A percentile compares a stretch with the other conserved stretches of the same genome.
Evolutionary conservation across 2,329 filamentous ascomycete genomes (phyloP).

Genomic region (Dothiorella sarmentorum): DNA sequence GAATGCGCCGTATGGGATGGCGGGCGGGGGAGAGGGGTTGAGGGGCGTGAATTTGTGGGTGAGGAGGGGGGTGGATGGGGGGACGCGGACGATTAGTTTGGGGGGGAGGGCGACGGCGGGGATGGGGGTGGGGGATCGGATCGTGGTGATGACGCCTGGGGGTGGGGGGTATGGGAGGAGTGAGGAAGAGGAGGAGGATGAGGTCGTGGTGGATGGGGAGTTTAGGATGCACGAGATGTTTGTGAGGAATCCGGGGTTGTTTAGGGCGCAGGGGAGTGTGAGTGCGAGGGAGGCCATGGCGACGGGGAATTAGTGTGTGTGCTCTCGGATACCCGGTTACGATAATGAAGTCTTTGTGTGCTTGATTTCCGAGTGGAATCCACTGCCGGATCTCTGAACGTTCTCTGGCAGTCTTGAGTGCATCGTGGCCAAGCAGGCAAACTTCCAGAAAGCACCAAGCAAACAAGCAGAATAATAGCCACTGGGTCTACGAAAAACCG

Average conservation of each 20-base stretch:
- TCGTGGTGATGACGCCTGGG: constrained; percentile 74
- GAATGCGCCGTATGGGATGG: constrained; percentile 70
- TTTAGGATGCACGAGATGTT: constrained; percentile 16
- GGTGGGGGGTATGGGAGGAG: constrained; percentile 69
- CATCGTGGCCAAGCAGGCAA: too few relatives aligned
- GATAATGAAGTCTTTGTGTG: not conserved
- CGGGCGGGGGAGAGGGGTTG: constrained; percentile 69
- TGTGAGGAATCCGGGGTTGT: constrained; percentile 6
- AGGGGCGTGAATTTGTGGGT: constrained; percentile 62
- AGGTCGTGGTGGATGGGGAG: not conserved
- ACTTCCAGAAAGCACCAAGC: too few relatives aligned
- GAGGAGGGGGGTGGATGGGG: constrained; percentile 39
- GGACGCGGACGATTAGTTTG: constrained; percentile 64
- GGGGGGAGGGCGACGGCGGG: constrained; percentile 76
- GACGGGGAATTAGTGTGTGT: not conserved
- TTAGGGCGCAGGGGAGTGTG: constrained; percentile 18
- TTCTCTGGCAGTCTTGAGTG: too few relatives aligned
- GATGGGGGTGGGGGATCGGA: constrained; percentile 73
- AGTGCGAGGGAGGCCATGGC: constrained; percentile 16
- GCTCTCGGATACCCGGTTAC: not conserved
- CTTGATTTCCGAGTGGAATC: too few relatives aligned
- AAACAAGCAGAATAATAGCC: too few relatives aligned
- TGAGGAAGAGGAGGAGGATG: not conserved
- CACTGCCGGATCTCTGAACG: too few relatives aligned
- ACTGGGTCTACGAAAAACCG: too few relatives aligned